phyloP scores from a whole-genome alignment of 345 rosid genomes.

The Nasturtium officinale region DNA sequence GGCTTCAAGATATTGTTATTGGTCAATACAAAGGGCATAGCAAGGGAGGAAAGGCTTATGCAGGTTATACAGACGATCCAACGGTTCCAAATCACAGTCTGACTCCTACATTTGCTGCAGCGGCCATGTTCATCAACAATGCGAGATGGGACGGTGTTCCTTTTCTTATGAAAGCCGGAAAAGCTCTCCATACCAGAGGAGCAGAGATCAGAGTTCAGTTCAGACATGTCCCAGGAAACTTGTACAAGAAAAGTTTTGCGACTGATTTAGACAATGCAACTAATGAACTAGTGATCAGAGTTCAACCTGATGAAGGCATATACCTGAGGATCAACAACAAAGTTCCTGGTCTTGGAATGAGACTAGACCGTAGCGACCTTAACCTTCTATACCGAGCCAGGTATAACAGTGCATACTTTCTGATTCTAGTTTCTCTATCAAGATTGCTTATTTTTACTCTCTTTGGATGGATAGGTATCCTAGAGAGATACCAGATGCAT shows the following conservation, averaged over 20 bases:
- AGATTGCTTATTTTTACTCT: not conserved
- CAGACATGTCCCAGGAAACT: conserved; percentile 87
- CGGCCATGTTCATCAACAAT: conserved; percentile 83
- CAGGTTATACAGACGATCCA: conserved; percentile 76
- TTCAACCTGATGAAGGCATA: conserved; percentile 97
- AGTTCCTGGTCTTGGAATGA: conserved; percentile 94
- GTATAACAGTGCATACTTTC: conserved; percentile 37
- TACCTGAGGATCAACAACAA: conserved; percentile 95
- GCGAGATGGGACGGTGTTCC: conserved; percentile 99
- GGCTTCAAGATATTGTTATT: conserved; percentile 69
- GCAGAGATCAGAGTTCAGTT: conserved; percentile 95
- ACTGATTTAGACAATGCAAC: conserved; percentile 80
- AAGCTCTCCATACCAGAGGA: conserved; percentile 80
- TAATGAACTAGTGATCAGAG: conserved; percentile 85
- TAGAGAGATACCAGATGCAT: conserved; percentile 83
- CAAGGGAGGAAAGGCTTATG: conserved; percentile 59
- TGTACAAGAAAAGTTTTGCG: conserved; percentile 72
- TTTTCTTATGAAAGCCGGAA: conserved; percentile 91
- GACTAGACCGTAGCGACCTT: conserved; percentile 87
- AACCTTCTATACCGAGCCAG: conserved; percentile 74
- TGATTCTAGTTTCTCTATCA: not conserved
- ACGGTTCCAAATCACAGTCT: conserved; percentile 71
- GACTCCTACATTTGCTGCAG: conserved; percentile 91
- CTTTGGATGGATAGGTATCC: conserved; percentile 51
- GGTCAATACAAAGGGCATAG: conserved; percentile 92